Conservation (phyloP, 495 filamentous ascomycete genomes). For the Entonaema liquescens region DNA sequence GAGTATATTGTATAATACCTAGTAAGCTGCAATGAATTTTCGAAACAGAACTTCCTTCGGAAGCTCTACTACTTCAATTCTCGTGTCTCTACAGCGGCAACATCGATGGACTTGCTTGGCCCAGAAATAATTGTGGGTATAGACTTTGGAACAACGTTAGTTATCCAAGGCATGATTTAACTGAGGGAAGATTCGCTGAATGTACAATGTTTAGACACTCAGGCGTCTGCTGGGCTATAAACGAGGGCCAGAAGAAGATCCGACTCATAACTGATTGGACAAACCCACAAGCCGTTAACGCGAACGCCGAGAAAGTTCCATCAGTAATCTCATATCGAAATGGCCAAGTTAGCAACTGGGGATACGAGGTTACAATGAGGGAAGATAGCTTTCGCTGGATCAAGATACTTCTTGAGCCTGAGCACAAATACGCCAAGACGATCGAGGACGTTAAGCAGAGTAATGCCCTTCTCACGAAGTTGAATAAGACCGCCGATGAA, state of each 20-base stretch:
- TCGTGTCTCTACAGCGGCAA: neutral
- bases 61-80: neutral
- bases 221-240: constrained; percentile 22
- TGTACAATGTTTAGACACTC: constrained; percentile 9
- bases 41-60: neutral
- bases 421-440: constrained; percentile 1
- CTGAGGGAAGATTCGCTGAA: neutral
- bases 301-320: neutral
- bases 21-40: neutral
- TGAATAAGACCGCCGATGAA: neutral
- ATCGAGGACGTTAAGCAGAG: neutral
- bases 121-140: constrained; percentile 21
- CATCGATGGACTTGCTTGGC: neutral
- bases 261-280: constrained; percentile 2
- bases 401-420: constrained; percentile 1
- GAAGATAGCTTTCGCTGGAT: constrained; percentile 4
- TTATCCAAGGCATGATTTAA: neutral
- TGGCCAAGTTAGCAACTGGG: constrained; percentile 2
- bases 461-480: neutral
- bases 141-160: constrained; percentile 43
- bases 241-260: constrained; percentile 15
- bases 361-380: neutral
- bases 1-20: too few species aligned
- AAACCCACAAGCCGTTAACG: constrained; percentile 1
- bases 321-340: neutral